Conservation (phyloP, 768 basidiomycete genomes). For the Auricularia heimuer region DNA sequence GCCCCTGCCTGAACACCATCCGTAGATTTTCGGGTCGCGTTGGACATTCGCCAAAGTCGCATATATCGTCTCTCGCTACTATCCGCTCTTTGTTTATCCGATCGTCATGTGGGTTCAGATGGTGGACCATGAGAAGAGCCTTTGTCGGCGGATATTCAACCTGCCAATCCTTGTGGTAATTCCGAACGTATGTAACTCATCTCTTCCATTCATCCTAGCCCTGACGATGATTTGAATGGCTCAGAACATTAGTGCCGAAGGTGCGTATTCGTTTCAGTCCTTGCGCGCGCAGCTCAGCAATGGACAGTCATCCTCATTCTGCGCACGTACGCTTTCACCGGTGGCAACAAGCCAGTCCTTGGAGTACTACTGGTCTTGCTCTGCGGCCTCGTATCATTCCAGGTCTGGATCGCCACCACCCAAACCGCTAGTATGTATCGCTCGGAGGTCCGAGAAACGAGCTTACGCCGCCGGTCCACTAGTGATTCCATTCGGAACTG, state of each 20-base stretch:
- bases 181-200: not conserved
- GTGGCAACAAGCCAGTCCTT: not conserved
- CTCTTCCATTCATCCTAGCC: not conserved
- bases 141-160: not conserved
- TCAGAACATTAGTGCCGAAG: not conserved
- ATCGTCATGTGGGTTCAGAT: not conserved
- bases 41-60: not conserved
- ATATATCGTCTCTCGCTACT: not conserved
- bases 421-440: not conserved
- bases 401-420: not conserved
- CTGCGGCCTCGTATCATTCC: not conserved
- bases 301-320: not conserved
- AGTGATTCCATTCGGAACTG: not conserved
- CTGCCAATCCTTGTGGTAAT: not conserved
- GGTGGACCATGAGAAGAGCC: not conserved
- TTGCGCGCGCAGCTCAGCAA: too few species aligned
- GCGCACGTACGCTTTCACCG: not conserved
- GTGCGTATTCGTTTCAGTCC: not conserved
- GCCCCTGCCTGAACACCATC: not conserved
- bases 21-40: not conserved
- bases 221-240: too few species aligned
- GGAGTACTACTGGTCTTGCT: not conserved
- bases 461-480: not conserved
- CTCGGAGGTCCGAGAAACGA: not conserved
- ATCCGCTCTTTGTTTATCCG: not conserved